Evolutionary conservation across 2,329 filamentous ascomycete species (phyloP).

Genomic region (Penicillium sp.): DNA sequence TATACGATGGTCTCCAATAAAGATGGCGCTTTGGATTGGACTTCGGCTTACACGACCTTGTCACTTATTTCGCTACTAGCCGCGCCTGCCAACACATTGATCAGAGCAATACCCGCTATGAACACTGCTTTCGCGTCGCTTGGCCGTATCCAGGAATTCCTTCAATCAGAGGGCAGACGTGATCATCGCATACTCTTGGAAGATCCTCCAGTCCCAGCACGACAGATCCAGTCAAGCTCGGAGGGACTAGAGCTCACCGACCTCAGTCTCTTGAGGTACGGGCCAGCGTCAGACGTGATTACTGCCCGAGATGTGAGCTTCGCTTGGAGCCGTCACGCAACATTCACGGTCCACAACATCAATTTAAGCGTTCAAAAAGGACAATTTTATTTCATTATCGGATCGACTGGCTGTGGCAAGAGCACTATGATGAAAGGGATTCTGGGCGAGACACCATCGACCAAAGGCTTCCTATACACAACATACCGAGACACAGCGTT

Average conservation of each 20-base stretch:
- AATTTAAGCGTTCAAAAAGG: neutral
- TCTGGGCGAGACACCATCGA: slow-evolving; percentile 1
- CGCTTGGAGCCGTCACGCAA: neutral
- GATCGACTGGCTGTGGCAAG: neutral
- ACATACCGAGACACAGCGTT: neutral
- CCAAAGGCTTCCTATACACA: neutral
- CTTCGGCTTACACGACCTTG: slow-evolving; percentile 12
- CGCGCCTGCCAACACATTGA: slow-evolving; percentile 1
- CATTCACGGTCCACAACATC: neutral
- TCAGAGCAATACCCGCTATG: slow-evolving; percentile 4
- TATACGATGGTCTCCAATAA: too few species aligned
- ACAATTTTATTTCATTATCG: neutral
- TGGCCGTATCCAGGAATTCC: slow-evolving; percentile 5
- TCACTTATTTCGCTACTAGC: slow-evolving; percentile 9
- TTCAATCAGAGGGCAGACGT: neutral
- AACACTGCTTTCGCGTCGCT: slow-evolving; percentile 6
- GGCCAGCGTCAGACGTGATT: neutral
- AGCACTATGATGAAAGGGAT: slow-evolving; percentile 1
- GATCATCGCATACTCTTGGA: neutral
- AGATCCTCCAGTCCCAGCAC: neutral
- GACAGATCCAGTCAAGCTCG: too few species aligned
- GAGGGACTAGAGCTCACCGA: too few species aligned
- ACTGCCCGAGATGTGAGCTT: neutral
- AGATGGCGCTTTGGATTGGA: too few species aligned
- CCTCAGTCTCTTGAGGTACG: too few species aligned